A percentile compares a stretch with the other conserved stretches of the same genome.
These are phyloP conservation scores for Naumovozyma dairenensis DNA, from an alignment of 805 yeast species.

Conservation along the genomic window DNA sequence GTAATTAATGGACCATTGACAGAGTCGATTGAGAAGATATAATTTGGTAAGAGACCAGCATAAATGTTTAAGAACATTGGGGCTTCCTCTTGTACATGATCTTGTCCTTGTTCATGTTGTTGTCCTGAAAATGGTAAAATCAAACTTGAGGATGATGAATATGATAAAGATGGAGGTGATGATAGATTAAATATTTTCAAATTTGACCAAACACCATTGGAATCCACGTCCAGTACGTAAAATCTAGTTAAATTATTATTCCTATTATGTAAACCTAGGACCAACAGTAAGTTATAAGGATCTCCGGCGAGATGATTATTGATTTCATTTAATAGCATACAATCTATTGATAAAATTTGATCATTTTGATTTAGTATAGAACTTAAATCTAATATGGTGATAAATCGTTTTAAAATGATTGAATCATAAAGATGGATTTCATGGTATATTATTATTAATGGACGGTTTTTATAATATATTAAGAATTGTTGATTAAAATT, in stretches of 20 bases:
- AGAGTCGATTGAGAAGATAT: conserved; percentile 1
- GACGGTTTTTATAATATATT: background rate
- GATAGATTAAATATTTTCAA: conserved; percentile 14
- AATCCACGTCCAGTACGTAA: conserved; percentile 12
- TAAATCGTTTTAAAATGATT: background rate
- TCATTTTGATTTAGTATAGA: background rate
- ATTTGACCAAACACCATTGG: conserved; percentile 16
- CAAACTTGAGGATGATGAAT: background rate
- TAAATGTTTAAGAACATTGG: background rate
- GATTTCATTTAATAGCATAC: background rate
- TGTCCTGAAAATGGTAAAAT: background rate
- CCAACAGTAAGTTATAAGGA: background rate
- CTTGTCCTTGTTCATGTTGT: background rate
- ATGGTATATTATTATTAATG: background rate
- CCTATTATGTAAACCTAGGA: background rate
- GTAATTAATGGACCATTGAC: conserved; percentile 1
- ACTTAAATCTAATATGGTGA: background rate
- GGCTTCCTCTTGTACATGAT: background rate
- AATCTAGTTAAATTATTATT: background rate
- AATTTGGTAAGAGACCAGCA: background rate
- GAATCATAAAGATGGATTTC: background rate
- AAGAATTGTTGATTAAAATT: background rate
- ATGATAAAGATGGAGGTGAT: background rate
- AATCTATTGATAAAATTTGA: background rate
- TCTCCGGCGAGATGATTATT: no score